Evolutionary conservation across 169 alveolate genomes (phyloP).

Genomic region (Cyclospora cayetanensis): DNA sequence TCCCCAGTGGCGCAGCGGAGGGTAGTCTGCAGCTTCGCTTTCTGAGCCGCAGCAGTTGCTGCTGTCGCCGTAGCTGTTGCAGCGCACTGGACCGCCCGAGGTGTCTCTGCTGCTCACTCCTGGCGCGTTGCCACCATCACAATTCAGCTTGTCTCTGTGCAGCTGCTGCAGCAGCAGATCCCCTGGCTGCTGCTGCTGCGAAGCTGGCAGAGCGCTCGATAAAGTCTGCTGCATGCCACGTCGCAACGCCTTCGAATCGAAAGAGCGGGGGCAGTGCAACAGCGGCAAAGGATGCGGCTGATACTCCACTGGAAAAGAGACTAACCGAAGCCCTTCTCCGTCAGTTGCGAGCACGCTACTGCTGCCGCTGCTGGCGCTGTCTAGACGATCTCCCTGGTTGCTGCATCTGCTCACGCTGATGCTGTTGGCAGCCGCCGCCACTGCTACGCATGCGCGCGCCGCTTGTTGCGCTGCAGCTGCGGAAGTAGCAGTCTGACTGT

Average conservation of each 20-base stretch:
- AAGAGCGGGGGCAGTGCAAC: background rate
- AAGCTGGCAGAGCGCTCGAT: background rate
- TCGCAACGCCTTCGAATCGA: background rate
- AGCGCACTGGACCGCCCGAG: background rate
- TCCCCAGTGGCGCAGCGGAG: background rate
- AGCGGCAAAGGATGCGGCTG: slow-evolving; percentile 16
- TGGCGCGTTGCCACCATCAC: too few relatives aligned
- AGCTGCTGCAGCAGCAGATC: background rate
- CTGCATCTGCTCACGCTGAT: slow-evolving; percentile 50
- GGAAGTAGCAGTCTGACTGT: slow-evolving; percentile 33
- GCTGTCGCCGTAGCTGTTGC: slow-evolving; percentile 24
- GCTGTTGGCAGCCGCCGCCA: background rate
- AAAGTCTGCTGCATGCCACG: background rate
- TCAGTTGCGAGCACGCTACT: background rate
- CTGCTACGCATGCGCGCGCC: background rate
- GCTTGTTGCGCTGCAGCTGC: slow-evolving; percentile 71
- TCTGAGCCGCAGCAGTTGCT: background rate
- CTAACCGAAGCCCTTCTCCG: background rate
- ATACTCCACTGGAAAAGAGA: background rate
- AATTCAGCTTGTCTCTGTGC: background rate
- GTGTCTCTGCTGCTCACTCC: too few relatives aligned
- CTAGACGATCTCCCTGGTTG: background rate
- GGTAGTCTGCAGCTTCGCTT: background rate
- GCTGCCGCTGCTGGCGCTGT: slow-evolving; percentile 61
- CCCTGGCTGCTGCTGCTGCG: background rate